These are phyloP conservation scores for Echinosophora koreensis DNA, from an alignment of 306 rosid species.

Conservation along the genomic window DNA sequence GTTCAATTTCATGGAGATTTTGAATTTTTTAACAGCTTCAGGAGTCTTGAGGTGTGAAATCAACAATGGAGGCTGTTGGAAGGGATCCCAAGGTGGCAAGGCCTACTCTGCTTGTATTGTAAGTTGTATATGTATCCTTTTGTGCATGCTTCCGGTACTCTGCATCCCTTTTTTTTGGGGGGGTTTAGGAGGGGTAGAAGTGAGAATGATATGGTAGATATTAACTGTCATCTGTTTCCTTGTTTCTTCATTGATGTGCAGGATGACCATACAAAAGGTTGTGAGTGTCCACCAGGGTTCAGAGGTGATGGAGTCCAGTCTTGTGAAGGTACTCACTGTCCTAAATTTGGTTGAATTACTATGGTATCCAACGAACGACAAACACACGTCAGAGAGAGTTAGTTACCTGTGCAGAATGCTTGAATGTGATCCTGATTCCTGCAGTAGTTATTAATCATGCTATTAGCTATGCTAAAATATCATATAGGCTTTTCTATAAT, in stretches of 20 bases:
- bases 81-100: constrained; percentile 55
- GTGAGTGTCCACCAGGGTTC: constrained; percentile 91
- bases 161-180: neutral
- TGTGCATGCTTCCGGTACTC: constrained; percentile 1
- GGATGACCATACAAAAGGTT: constrained; percentile 79
- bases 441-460: neutral
- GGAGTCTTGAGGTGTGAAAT: constrained; percentile 82
- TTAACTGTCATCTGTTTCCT: neutral
- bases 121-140: constrained; percentile 50
- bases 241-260: constrained; percentile 47
- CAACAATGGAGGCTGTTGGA: constrained; percentile 99
- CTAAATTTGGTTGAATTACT: constrained; percentile 17
- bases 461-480: constrained; percentile 8
- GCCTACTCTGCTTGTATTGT: constrained; percentile 87
- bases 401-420: constrained; percentile 13
- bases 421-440: neutral
- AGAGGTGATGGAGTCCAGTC: constrained; percentile 77
- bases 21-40: constrained; percentile 66
- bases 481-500: constrained; percentile 17
- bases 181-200: neutral
- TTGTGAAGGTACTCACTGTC: constrained; percentile 76
- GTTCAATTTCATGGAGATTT: constrained; percentile 27
- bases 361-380: neutral
- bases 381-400: neutral
- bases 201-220: neutral